Percentiles rank a stretch among this genome's conserved stretches.
Conservation (phyloP, 257 asterid species). For the Nicotiana benthamiana region DNA sequence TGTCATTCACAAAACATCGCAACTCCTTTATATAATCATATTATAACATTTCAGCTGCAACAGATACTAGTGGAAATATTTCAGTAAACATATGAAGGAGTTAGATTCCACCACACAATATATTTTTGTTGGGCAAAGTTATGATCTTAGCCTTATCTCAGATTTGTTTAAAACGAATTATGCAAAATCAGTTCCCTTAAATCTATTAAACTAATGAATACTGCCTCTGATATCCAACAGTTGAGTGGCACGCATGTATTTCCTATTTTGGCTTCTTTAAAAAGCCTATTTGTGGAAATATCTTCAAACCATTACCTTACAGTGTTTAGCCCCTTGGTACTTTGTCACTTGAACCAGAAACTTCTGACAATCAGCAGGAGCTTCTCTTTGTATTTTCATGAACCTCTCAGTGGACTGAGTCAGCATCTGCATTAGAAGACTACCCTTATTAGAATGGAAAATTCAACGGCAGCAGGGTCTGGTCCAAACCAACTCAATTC, state of each 20-base stretch:
- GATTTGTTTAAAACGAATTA: not conserved
- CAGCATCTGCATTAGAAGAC: constrained; percentile 51
- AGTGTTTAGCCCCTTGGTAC: constrained; percentile 60
- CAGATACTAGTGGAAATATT: not conserved
- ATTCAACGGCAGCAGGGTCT: too few species aligned
- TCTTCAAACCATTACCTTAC: constrained; percentile 50
- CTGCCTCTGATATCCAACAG: not conserved
- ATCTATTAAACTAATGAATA: not conserved
- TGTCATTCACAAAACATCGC: constrained; percentile 13
- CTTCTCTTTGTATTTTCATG: constrained; percentile 66
- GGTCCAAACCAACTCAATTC: too few species aligned
- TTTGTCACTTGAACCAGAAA: constrained; percentile 75
- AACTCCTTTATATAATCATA: too few species aligned
- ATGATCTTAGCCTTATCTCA: not conserved
- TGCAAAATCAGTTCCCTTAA: not conserved
- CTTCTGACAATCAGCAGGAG: constrained; percentile 44
- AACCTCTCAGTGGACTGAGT: constrained; percentile 79
- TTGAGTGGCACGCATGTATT: not conserved
- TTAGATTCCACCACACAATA: not conserved
- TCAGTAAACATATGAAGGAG: not conserved
- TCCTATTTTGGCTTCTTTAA: not conserved
- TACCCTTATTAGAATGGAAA: not conserved
- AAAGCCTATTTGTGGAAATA: not conserved
- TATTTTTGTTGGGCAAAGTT: not conserved
- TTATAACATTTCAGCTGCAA: too few species aligned